Percentiles rank a stretch among this genome's conserved stretches.
Conservation (phyloP, 345 rosid species). For the Eucalyptus dawsonii region DNA sequence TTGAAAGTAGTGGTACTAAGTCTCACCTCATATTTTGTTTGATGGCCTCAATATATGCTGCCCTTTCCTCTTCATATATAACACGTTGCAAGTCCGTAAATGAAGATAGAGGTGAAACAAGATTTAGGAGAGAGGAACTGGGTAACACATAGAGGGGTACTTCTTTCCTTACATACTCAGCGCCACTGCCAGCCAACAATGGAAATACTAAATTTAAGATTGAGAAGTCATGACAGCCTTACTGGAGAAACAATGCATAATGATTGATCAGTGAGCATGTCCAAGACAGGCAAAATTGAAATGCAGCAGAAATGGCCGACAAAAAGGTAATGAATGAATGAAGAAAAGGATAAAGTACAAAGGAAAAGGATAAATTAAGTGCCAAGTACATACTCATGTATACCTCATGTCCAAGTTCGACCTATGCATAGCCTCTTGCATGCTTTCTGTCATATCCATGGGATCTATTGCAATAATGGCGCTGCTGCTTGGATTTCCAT, state of each 20-base stretch:
- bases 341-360: background rate
- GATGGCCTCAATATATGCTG: conserved; percentile 77
- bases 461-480: conserved; percentile 48
- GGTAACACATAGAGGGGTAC: conserved; percentile 80
- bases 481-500: conserved; percentile 21
- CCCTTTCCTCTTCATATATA: conserved; percentile 73
- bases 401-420: conserved; percentile 95
- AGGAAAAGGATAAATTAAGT: background rate
- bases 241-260: background rate
- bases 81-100: conserved; percentile 84
- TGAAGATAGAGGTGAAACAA: conserved; percentile 68
- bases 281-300: background rate
- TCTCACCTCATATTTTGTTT: conserved; percentile 56
- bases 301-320: background rate
- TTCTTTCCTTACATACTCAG: conserved; percentile 76
- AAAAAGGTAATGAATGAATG: background rate
- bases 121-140: conserved; percentile 50
- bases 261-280: background rate
- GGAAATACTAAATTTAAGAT: conserved; percentile 2
- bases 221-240: background rate
- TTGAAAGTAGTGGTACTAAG: background rate
- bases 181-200: conserved; percentile 52
- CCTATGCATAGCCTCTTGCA: conserved; percentile 97
- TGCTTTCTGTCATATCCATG: conserved; percentile 95
- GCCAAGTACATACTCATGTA: conserved; percentile 13